phyloP scores from a whole-genome alignment of 139 green algal species.

The Astrephomene gubernaculifera region DNA sequence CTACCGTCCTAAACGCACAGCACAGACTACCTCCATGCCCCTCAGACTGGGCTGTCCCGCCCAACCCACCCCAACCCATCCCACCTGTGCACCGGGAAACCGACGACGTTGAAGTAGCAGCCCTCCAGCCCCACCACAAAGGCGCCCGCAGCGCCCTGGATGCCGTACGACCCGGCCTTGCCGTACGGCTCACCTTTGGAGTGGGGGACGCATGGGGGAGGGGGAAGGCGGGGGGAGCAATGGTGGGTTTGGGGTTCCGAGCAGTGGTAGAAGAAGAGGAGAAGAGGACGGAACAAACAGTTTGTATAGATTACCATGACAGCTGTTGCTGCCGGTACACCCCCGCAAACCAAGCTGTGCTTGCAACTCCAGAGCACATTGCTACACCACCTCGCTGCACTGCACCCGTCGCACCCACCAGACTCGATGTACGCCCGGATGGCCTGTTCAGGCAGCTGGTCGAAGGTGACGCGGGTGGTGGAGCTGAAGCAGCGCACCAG shows the following conservation, averaged over 20 bases:
- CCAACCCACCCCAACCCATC: not conserved
- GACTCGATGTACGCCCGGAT: slow-evolving; percentile 84
- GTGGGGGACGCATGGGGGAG: too few species aligned
- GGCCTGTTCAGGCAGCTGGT: slow-evolving; percentile 63
- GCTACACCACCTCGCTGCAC: not conserved
- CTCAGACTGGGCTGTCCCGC: too few species aligned
- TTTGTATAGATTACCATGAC: too few species aligned
- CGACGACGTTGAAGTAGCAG: slow-evolving; percentile 95
- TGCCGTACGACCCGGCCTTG: slow-evolving; percentile 75
- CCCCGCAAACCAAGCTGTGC: too few species aligned
- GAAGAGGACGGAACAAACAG: too few species aligned
- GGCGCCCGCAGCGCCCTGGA: slow-evolving; percentile 78
- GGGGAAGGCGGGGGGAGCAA: too few species aligned
- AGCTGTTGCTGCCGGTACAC: too few species aligned
- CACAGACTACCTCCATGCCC: too few species aligned
- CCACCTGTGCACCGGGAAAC: slow-evolving; percentile 51
- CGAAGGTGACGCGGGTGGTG: slow-evolving; percentile 87
- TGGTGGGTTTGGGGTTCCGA: too few species aligned
- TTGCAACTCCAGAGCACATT: too few species aligned
- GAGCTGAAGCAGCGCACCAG: slow-evolving; percentile 68
- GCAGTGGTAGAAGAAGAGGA: too few species aligned
- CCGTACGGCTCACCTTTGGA: slow-evolving; percentile 84
- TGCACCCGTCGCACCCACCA: slow-evolving; percentile 32
- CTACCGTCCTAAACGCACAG: too few species aligned
- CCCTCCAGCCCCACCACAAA: slow-evolving; percentile 87